Evolutionary conservation across 2,329 filamentous ascomycete species (phyloP).

Genomic region (Calonectria pseudoreteaudii): DNA sequence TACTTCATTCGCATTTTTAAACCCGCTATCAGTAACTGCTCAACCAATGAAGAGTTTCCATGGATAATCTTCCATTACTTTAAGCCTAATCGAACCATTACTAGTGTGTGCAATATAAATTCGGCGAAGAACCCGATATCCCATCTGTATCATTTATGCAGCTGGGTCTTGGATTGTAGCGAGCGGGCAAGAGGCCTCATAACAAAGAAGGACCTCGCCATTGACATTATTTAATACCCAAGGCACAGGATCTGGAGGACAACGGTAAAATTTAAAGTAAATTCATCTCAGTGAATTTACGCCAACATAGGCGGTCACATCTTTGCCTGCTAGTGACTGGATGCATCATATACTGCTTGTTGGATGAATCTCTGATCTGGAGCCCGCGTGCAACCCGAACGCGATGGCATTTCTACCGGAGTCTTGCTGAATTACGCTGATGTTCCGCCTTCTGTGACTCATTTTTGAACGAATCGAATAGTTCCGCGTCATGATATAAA

Average conservation of each 20-base stretch:
- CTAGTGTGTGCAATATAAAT: neutral
- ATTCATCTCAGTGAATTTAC: neutral
- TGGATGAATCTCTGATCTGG: neutral
- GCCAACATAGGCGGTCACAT: neutral
- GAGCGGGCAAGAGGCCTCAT: neutral
- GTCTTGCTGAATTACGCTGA: neutral
- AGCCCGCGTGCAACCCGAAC: neutral
- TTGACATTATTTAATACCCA: neutral
- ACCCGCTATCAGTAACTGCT: neutral
- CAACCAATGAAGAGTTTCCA: neutral
- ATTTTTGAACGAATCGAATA: neutral
- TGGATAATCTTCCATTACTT: neutral
- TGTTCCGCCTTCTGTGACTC: neutral
- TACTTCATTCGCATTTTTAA: neutral
- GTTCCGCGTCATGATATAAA: neutral
- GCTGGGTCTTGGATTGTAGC: neutral
- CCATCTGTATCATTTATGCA: neutral
- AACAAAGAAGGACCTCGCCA: neutral
- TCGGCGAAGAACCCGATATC: neutral
- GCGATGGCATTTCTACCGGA: neutral
- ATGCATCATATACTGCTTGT: neutral
- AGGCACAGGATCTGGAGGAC: neutral
- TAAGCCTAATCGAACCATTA: neutral
- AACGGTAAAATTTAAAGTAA: neutral
- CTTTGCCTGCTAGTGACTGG: neutral